phyloP scores from a whole-genome alignment of 768 basidiomycete species.

The Trametes punicea region DNA sequence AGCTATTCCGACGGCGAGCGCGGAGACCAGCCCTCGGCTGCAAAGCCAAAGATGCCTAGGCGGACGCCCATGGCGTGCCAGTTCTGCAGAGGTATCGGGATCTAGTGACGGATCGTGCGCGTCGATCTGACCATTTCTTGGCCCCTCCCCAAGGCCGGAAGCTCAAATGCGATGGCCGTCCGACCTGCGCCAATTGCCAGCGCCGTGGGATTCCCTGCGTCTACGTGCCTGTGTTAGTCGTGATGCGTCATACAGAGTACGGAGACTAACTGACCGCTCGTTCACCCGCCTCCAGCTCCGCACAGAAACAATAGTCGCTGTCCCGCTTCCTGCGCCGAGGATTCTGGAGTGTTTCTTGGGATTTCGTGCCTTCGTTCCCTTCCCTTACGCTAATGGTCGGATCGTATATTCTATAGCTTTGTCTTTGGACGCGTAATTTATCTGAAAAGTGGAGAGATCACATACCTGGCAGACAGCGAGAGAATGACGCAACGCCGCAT shows the following conservation, averaged over 20 bases:
- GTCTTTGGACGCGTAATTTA: conserved; percentile 14
- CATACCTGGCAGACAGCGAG: neutral
- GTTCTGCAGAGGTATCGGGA: conserved; percentile 59
- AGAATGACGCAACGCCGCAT: conserved; percentile 5
- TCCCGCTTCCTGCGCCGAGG: conserved; percentile 4
- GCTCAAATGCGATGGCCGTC: conserved; percentile 70
- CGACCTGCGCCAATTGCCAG: conserved; percentile 65
- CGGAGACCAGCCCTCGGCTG: conserved; percentile 7
- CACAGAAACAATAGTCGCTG: conserved; percentile 9
- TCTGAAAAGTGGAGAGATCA: neutral
- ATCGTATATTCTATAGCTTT: conserved; percentile 10
- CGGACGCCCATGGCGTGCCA: conserved; percentile 70
- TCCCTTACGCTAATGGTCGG: conserved; percentile 13
- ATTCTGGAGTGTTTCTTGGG: neutral
- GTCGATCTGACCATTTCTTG: neutral
- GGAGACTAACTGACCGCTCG: neutral
- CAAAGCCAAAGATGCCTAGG: conserved; percentile 29
- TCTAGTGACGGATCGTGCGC: neutral
- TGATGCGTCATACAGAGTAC: neutral
- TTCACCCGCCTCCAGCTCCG: conserved; percentile 3
- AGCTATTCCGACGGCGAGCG: conserved; percentile 17
- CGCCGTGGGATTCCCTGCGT: conserved; percentile 53
- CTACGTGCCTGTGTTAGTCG: conserved; percentile 64
- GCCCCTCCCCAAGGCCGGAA: conserved; percentile 48
- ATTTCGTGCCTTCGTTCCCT: neutral